These are phyloP conservation scores for Populus deltoides DNA, from an alignment of 345 rosid genomes.

Conservation along the genomic window DNA sequence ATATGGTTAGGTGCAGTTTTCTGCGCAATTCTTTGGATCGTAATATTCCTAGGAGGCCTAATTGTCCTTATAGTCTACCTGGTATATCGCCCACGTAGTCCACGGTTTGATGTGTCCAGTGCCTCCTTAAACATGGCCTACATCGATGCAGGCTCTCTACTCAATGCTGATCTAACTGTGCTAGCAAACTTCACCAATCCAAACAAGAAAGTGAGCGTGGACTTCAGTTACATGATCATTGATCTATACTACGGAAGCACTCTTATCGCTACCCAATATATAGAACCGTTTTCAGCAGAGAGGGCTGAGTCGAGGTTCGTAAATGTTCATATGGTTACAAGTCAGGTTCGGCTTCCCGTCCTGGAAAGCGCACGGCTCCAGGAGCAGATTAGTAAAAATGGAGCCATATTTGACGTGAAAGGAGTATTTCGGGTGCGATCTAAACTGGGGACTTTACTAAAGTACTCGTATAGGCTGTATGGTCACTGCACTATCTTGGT, in stretches of 20 bases:
- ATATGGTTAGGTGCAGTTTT: constrained; percentile 50
- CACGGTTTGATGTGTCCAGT: constrained; percentile 53
- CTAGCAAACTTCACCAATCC: constrained; percentile 89
- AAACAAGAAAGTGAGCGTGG: constrained; percentile 66
- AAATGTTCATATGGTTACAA: constrained; percentile 58
- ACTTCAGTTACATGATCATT: constrained; percentile 58
- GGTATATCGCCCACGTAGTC: constrained; percentile 68
- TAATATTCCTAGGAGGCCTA: constrained; percentile 60
- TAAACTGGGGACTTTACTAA: constrained; percentile 52
- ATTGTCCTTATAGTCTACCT: constrained; percentile 70
- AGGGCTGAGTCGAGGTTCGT: constrained; percentile 42
- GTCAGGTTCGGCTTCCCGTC: constrained; percentile 63
- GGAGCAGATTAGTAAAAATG: constrained; percentile 48
- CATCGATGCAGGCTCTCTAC: constrained; percentile 58
- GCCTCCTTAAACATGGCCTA: constrained; percentile 75
- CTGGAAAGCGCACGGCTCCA: constrained; percentile 45
- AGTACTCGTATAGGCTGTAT: constrained; percentile 70
- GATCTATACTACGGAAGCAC: constrained; percentile 64
- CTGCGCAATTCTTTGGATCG: constrained; percentile 56
- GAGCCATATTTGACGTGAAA: constrained; percentile 48
- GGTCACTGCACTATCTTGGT: constrained; percentile 52
- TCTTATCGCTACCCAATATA: constrained; percentile 57
- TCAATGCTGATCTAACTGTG: constrained; percentile 63
- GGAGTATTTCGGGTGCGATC: constrained; percentile 72
- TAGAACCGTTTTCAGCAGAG: constrained; percentile 64